Evolutionary conservation across 768 basidiomycete species (phyloP), one percentile per base, ranked within the genome.

Genomic region (Imleria badia): DNA sequence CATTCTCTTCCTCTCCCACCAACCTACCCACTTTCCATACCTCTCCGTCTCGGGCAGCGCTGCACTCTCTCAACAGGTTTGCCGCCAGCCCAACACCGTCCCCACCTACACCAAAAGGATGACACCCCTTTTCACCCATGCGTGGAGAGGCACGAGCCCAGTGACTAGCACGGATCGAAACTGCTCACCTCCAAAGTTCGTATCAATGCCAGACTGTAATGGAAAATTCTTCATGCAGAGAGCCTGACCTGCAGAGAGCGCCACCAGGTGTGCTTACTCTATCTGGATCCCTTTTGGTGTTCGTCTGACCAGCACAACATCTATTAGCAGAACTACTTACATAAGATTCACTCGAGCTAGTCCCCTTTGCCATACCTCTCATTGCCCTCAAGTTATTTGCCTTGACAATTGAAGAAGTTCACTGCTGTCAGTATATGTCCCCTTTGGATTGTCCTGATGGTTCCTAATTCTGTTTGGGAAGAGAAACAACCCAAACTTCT

Each of bases 401-500:
- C n/a, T n/a, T n/a, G n/a, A n/a, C n/a, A n/a, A 26, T 26, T 6
- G 26, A 26, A 26, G 26, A 26, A 26, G 26, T 6, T 26, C 26
- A 6, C 6, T 26, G 26, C 26, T 26, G 26, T 26, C 6, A 4
- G 26, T 26, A 26, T 26, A 26, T 6, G 26, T 26, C 26, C 26
- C 26, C 26, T 26, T 26, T 4, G 26, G 26, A 26, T 6, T 26
- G 6, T 26, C 26, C 3, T 6, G 26, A 6, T 26, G 26, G 26
- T 26, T 26, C 20, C 36, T 45, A 1, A 54, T 29, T 5, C 5
- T 17, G 3, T 36, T 22, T 48, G 96, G 92, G 93, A 98, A 72
- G 97, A 98, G 75, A 99, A 99, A 71, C 84, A 96, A 66, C 87
- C 96, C 63, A 98, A 98, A 68, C 80, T 98, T 4, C 86, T 99